A percentile compares a stretch with the other conserved stretches of the same genome.
phyloP scores from a whole-genome alignment of 2,329 filamentous ascomycete genomes.

The Grosmannia clavigera region DNA sequence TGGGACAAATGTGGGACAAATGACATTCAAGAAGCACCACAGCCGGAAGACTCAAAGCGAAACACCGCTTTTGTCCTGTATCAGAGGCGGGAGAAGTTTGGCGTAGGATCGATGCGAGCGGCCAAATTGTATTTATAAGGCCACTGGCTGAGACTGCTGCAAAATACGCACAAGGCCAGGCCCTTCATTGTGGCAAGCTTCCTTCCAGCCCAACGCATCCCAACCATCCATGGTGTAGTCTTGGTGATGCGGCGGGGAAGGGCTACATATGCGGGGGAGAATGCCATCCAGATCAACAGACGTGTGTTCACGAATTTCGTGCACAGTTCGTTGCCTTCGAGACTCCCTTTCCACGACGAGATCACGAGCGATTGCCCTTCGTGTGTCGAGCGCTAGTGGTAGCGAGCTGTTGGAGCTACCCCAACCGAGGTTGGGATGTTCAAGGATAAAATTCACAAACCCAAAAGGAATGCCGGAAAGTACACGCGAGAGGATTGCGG shows the following conservation, averaged over 20 bases:
- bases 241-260: conserved; percentile 2
- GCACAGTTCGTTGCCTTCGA: conserved; percentile 34
- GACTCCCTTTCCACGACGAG: conserved; percentile 46
- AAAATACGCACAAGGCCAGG: conserved; percentile 6
- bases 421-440: conserved; percentile 41
- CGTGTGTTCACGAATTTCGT: conserved; percentile 12
- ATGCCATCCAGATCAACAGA: conserved; percentile 7
- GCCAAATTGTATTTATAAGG: neutral
- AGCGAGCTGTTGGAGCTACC: conserved; percentile 33
- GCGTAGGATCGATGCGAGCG: too few relatives aligned
- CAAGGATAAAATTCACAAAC: conserved; percentile 52
- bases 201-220: conserved; percentile 13
- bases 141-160: conserved; percentile 1
- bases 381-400: neutral
- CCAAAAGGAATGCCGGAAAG: conserved; percentile 59
- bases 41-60: too few relatives aligned
- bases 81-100: too few relatives aligned
- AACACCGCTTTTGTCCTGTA: too few relatives aligned
- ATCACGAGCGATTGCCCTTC: conserved; percentile 15
- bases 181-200: conserved; percentile 2
- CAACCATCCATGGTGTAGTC: conserved; percentile 8
- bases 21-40: neutral
- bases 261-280: conserved; percentile 4
- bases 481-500: conserved; percentile 44
- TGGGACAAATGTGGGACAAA: too few relatives aligned